Evolutionary conservation across 179 eudicot species (phyloP), one percentile per base, ranked within the genome.

Genomic region (Beta macrorhiza): DNA sequence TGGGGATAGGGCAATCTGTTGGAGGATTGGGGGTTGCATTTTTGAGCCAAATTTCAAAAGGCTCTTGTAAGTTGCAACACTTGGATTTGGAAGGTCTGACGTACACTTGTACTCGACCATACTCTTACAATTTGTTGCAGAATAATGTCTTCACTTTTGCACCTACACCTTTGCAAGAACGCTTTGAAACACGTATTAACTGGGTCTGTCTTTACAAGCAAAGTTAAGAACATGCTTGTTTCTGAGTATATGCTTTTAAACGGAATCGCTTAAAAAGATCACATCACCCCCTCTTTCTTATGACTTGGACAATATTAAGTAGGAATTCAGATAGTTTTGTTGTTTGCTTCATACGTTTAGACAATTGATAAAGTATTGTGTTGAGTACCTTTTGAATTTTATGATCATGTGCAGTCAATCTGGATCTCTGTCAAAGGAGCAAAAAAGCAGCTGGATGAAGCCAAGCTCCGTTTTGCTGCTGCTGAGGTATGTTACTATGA

Each of bases 381-480:
- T 42, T 58, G 67, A 80, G 69, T 64, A 79, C 17, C 17, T 75
- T 47, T 45, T 58, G 70, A 55, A 74, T 17, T 68, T 77, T 44
- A 5, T 11, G 68, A 42, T 69, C 42, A 42, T 78, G 64, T 88
- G 91, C 93, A 97, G 99, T 94, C 99, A 71, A 94, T 97, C 80
- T 97, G 99, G 99, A 76, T 94, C 80, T 88, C 97, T 55, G 82
- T 70, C 52, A 86, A 90, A 85, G 97, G 98, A 71, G 92, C 92
- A 78, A 93, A 91, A 80, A 97, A 85, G 89, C 95, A 91, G 84
- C 85, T 90, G 80, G 99, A 97, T 90, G 98, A 97, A 90, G 99
- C 97, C 82, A 96, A 89, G 84, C 85, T 97, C 85, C 89, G 95
- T 88, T 97, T 96, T 92, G 98, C 99, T 78, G 97, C 97, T 81